Evolutionary conservation across 306 rosid genomes (phyloP).

Genomic region (Lotus japonicus): DNA sequence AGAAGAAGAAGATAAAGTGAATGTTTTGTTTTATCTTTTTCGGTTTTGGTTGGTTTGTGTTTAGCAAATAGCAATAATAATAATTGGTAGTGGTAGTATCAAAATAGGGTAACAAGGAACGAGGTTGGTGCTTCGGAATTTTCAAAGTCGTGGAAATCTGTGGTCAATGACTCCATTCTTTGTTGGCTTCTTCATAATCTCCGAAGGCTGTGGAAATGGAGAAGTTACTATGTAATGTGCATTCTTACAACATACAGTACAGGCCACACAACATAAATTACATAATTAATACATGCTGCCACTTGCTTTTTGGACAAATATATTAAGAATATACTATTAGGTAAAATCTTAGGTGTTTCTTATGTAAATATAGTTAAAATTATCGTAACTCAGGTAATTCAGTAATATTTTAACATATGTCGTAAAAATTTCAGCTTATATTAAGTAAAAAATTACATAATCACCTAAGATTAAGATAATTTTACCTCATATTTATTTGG

Average conservation of each 20-base stretch:
- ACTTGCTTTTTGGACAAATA: too few species aligned
- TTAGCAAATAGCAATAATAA: neutral
- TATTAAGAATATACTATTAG: too few species aligned
- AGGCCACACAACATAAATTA: too few species aligned
- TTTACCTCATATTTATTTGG: too few species aligned
- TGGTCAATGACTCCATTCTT: constrained; percentile 57
- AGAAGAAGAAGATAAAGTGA: constrained; percentile 27
- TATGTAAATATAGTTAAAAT: too few species aligned
- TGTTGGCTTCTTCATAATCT: constrained; percentile 33
- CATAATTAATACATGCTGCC: too few species aligned
- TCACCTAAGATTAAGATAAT: too few species aligned
- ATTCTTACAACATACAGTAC: neutral
- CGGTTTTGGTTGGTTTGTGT: neutral
- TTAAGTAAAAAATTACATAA: too few species aligned
- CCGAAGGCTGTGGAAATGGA: constrained; percentile 34
- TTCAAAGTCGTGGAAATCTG: constrained; percentile 51
- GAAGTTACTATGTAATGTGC: neutral
- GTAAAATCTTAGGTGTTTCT: too few species aligned
- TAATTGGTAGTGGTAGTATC: neutral
- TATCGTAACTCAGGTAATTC: too few species aligned
- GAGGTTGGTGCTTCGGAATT: constrained; percentile 60
- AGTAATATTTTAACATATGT: too few species aligned
- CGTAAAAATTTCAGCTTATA: too few species aligned
- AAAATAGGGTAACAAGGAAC: constrained; percentile 29
- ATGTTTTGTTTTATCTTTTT: neutral